Evolutionary conservation across 2,329 filamentous ascomycete species (phyloP).

Genomic region (Pezizomycotina sp.): DNA sequence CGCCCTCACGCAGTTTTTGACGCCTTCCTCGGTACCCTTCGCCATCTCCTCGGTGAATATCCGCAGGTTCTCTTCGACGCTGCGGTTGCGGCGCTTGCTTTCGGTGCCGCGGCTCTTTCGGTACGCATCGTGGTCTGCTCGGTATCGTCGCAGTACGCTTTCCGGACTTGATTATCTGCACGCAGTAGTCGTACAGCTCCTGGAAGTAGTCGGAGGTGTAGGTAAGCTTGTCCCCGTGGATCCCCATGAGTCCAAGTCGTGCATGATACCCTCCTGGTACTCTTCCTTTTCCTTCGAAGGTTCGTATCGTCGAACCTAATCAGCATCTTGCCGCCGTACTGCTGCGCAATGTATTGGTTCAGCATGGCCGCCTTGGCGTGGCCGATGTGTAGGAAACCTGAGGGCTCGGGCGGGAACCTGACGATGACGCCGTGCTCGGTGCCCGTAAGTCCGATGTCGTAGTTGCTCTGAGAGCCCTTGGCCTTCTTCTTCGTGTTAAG

Average conservation of each 20-base stretch:
- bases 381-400: constrained; percentile 85
- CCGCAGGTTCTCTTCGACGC: constrained; percentile 66
- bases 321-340: constrained; percentile 79
- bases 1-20: constrained; percentile 79
- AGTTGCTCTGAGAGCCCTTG: constrained; percentile 64
- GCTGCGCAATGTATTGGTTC: constrained; percentile 93
- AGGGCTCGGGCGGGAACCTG: constrained; percentile 85
- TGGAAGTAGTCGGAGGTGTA: constrained; percentile 96
- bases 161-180: constrained; percentile 69
- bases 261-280: constrained; percentile 81
- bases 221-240: constrained; percentile 70
- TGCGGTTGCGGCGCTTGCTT: constrained; percentile 61
- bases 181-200: constrained; percentile 68
- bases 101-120: constrained; percentile 72
- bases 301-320: constrained; percentile 96
- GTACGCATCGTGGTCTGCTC: constrained; percentile 73
- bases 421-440: constrained; percentile 80
- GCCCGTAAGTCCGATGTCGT: constrained; percentile 72
- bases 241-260: constrained; percentile 84
- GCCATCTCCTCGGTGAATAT: constrained; percentile 84
- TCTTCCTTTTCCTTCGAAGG: constrained; percentile 92
- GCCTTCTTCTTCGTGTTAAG: constrained; percentile 52
- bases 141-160: constrained; percentile 90
- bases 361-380: constrained; percentile 87
- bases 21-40: constrained; percentile 58